A percentile compares a stretch with the other conserved stretches of the same genome.
Conservation (phyloP, 768 basidiomycete species). For the Lanmaoa rubissima region DNA sequence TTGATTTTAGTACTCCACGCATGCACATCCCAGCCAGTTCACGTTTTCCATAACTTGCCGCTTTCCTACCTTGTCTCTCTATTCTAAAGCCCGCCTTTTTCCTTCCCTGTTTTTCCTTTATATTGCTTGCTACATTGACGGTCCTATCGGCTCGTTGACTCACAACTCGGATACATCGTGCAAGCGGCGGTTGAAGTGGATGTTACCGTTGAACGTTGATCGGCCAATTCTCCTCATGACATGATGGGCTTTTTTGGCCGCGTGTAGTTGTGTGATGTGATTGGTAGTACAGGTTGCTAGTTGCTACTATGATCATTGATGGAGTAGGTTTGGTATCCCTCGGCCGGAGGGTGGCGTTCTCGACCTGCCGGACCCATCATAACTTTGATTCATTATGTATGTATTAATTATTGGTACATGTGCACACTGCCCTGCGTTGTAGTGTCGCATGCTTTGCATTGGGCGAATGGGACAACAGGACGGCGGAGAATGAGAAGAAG, state of each 20-base stretch:
- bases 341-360: too few relatives aligned
- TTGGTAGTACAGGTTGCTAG: neutral
- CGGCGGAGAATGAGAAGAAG: too few relatives aligned
- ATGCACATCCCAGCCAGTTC: neutral
- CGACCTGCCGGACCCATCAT: too few relatives aligned
- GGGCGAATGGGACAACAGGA: too few relatives aligned
- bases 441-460: too few relatives aligned
- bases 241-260: neutral
- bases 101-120: neutral
- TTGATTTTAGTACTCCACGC: conserved; percentile 5
- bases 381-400: too few relatives aligned
- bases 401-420: too few relatives aligned
- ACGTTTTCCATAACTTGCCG: neutral
- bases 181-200: neutral
- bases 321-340: too few relatives aligned
- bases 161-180: neutral
- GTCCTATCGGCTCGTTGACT: neutral
- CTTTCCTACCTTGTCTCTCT: neutral
- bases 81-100: too few relatives aligned
- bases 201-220: neutral
- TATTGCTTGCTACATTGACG: neutral
- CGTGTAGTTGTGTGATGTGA: neutral
- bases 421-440: too few relatives aligned
- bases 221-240: neutral
- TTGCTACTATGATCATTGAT: too few relatives aligned